phyloP scores from a whole-genome alignment of 176 grass and related monocot genomes.

The Bromus sterilis region DNA sequence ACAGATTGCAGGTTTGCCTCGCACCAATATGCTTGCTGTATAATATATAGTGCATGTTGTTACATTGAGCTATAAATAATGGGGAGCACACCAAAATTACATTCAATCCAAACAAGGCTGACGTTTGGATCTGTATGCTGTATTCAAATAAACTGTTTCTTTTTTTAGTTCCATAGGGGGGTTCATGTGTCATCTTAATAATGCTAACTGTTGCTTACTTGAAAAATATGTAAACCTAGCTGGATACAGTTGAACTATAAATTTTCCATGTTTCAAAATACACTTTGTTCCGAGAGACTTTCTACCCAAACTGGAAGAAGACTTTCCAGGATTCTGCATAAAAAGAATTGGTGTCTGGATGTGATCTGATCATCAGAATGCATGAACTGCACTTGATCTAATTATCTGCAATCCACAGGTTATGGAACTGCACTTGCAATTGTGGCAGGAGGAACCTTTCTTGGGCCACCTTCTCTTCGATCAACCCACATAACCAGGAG shows the following conservation, averaged over 20 bases:
- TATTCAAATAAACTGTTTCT: not conserved
- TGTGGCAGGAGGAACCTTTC: not conserved
- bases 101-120: too few relatives aligned
- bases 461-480: not conserved
- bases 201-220: not conserved
- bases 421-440: not conserved
- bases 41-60: too few relatives aligned
- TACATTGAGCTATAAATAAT: too few relatives aligned
- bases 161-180: not conserved
- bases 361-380: not conserved
- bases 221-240: not conserved
- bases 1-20: not conserved
- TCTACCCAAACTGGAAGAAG: too few relatives aligned
- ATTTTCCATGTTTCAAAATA: too few relatives aligned
- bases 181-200: not conserved
- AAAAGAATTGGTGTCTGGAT: not conserved
- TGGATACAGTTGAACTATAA: not conserved
- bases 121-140: too few relatives aligned
- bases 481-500: slow-evolving; percentile 20
- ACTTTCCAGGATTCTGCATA: not conserved
- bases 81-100: too few relatives aligned
- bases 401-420: not conserved
- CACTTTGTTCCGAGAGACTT: too few relatives aligned
- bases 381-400: not conserved
- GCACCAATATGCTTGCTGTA: too few relatives aligned